These are phyloP conservation scores for Rhynchosporium graminicola DNA, from an alignment of 2,329 filamentous ascomycete genomes.

Conservation along the genomic window DNA sequence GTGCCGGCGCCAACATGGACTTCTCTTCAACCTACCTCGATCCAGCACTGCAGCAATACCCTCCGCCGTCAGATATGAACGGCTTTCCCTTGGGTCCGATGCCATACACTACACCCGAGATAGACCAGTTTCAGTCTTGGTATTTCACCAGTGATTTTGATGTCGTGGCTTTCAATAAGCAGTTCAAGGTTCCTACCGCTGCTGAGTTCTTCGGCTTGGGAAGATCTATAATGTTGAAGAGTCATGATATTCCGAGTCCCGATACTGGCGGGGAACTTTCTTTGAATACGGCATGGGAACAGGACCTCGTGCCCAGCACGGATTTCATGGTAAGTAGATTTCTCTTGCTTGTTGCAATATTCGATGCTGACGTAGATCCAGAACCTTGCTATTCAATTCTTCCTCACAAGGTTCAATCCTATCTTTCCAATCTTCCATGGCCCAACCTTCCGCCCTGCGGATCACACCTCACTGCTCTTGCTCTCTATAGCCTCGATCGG, in stretches of 20 bases:
- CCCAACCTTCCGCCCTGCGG: conserved; percentile 22
- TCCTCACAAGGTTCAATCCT: conserved; percentile 25
- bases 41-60: conserved; percentile 9
- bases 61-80: background rate
- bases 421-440: conserved; percentile 28
- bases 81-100: background rate
- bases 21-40: conserved; percentile 10
- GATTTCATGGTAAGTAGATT: conserved; percentile 1
- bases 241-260: conserved; percentile 15
- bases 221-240: conserved; percentile 1
- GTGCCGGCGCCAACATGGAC: conserved; percentile 1
- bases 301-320: conserved; percentile 3
- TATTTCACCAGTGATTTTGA: conserved; percentile 10
- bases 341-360: background rate
- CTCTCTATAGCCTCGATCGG: conserved; percentile 28
- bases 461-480: conserved; percentile 22
- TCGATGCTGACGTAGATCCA: background rate
- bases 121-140: conserved; percentile 14
- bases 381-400: conserved; percentile 15
- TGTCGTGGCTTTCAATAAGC: conserved; percentile 12
- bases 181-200: conserved; percentile 8
- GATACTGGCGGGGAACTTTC: conserved; percentile 10
- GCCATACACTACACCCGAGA: conserved; percentile 7
- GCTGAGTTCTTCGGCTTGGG: conserved; percentile 10
- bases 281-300: conserved; percentile 7